Evolutionary conservation across 495 filamentous ascomycete species (phyloP).

Genomic region (Mytilinidion resinicola): DNA sequence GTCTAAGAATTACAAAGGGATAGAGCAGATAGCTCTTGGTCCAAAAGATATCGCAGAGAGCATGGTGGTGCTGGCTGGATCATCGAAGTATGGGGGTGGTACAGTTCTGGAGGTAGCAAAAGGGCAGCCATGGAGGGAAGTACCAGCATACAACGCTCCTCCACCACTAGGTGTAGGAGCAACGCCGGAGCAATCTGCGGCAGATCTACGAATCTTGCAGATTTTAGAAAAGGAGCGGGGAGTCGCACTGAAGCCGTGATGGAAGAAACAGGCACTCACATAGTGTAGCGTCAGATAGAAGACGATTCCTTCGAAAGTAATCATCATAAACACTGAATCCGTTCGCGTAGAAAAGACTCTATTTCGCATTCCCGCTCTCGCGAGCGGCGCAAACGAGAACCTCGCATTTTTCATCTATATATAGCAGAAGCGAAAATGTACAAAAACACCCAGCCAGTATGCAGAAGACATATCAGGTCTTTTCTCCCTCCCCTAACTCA

Average conservation of each 20-base stretch:
- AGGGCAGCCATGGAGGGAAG: slow-evolving; percentile 1
- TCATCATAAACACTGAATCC: too few relatives aligned
- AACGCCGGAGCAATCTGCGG: background rate
- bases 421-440: too few relatives aligned
- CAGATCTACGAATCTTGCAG: background rate
- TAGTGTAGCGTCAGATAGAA: too few relatives aligned
- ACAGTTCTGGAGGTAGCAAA: slow-evolving; percentile 1
- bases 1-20: background rate
- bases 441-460: too few relatives aligned
- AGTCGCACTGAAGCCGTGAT: background rate
- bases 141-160: slow-evolving; percentile 1
- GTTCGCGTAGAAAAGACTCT: too few relatives aligned
- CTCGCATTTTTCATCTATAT: too few relatives aligned
- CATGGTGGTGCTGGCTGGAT: background rate
- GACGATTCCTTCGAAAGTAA: too few relatives aligned
- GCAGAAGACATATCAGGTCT: too few relatives aligned
- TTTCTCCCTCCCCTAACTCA: too few relatives aligned
- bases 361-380: too few relatives aligned
- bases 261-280: too few relatives aligned
- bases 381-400: too few relatives aligned
- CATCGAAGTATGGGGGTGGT: background rate
- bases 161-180: background rate
- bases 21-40: background rate
- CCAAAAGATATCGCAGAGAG: background rate
- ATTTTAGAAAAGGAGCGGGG: slow-evolving; percentile 1